These are phyloP conservation scores for Pulveroboletus frians DNA, from an alignment of 768 basidiomycete genomes.

Conservation along the genomic window DNA sequence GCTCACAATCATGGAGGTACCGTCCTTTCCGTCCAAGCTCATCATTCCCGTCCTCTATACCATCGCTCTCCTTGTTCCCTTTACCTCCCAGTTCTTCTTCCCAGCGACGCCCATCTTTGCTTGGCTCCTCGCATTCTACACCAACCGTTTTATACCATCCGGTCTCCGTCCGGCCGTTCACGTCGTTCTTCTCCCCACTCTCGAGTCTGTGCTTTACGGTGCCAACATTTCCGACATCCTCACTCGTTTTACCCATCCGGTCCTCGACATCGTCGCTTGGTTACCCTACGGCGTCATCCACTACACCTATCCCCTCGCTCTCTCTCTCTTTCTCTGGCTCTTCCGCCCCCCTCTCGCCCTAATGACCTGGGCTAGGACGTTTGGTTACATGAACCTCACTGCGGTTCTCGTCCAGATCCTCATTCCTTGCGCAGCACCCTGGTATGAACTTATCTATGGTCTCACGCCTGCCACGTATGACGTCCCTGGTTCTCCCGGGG, in stretches of 20 bases:
- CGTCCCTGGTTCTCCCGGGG: constrained; percentile 91
- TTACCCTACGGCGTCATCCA: constrained; percentile 94
- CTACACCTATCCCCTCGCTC: constrained; percentile 80
- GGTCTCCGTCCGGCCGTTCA: constrained; percentile 75
- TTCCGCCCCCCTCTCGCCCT: constrained; percentile 79
- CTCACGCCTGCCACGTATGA: constrained; percentile 91
- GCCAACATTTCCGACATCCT: constrained; percentile 98
- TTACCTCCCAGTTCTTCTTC: constrained; percentile 87
- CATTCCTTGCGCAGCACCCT: constrained; percentile 90
- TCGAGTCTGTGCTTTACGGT: constrained; percentile 93
- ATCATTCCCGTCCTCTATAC: constrained; percentile 68
- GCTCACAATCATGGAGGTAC: constrained; percentile 65
- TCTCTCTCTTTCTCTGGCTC: constrained; percentile 84
- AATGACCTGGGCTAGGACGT: constrained; percentile 78
- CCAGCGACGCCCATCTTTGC: constrained; percentile 83
- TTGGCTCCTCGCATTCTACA: constrained; percentile 84
- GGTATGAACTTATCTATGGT: constrained; percentile 98
- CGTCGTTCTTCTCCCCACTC: constrained; percentile 88
- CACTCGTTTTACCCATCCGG: constrained; percentile 87
- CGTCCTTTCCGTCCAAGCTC: constrained; percentile 70
- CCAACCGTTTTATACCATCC: constrained; percentile 79
- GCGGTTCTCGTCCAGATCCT: constrained; percentile 87
- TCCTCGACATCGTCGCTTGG: constrained; percentile 94
- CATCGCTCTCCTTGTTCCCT: constrained; percentile 68
- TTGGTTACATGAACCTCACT: constrained; percentile 88